Conservation (phyloP, 345 rosid genomes). For the Brassica cretica region DNA sequence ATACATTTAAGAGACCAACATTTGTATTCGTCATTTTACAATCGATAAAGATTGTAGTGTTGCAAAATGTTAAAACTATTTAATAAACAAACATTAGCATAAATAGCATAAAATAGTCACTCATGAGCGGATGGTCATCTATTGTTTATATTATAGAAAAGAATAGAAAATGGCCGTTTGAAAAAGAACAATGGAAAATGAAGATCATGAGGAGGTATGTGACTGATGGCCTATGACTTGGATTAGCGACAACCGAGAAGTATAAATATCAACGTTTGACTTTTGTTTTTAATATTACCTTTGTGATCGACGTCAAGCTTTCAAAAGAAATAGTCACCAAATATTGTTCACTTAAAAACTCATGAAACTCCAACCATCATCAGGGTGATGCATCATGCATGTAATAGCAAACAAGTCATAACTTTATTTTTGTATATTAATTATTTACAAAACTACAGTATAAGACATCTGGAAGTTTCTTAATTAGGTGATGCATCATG, state of each 20-base stretch:
- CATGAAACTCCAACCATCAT: slow-evolving; percentile 2
- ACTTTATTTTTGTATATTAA: not conserved
- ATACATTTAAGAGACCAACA: too few species aligned
- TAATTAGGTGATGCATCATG: not conserved
- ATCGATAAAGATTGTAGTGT: too few species aligned
- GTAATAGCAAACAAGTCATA: not conserved
- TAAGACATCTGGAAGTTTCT: not conserved
- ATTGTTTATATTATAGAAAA: not conserved
- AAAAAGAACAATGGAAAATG: not conserved
- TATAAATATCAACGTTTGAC: not conserved
- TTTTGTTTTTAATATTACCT: not conserved
- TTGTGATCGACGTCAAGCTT: slow-evolving; percentile 7
- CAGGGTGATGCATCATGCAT: slow-evolving; percentile 16
- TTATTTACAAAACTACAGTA: not conserved
- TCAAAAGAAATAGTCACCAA: slow-evolving; percentile 23
- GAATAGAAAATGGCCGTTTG: not conserved
- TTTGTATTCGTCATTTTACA: too few species aligned
- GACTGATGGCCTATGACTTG: slow-evolving; percentile 14
- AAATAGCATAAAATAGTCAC: too few species aligned
- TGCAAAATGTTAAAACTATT: too few species aligned
- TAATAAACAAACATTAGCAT: too few species aligned
- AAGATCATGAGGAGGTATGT: not conserved
- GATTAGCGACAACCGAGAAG: not conserved
- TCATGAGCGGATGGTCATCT: too few species aligned
- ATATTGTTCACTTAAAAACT: not conserved